Evolutionary conservation across 441 rosid genomes (phyloP).

Genomic region (Theobroma grandiflorum): DNA sequence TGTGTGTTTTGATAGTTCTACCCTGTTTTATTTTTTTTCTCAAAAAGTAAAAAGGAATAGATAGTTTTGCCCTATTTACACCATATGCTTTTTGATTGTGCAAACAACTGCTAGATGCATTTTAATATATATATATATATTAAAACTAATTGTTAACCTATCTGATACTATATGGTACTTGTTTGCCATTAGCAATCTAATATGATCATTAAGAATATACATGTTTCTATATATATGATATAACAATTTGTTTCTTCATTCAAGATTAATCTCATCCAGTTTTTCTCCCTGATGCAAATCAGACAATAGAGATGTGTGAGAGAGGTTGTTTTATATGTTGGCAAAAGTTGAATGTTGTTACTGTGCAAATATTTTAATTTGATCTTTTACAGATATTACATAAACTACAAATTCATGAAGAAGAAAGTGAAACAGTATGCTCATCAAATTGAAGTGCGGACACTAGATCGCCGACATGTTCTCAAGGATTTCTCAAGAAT

Average conservation of each 20-base stretch:
- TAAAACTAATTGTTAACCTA: background rate
- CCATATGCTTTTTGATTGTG: background rate
- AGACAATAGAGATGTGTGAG: background rate
- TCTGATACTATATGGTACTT: background rate
- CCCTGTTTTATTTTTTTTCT: background rate
- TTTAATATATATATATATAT: background rate
- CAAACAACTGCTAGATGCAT: background rate
- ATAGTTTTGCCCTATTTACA: too few species aligned
- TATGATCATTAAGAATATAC: constrained; percentile 11
- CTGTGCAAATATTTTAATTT: too few species aligned
- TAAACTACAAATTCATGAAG: constrained; percentile 96
- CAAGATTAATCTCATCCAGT: background rate
- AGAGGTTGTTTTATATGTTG: background rate
- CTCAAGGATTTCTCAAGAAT: constrained; percentile 98
- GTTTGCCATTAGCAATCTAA: constrained; percentile 19
- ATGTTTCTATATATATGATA: background rate
- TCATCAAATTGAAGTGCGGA: constrained; percentile 83
- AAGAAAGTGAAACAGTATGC: constrained; percentile 87
- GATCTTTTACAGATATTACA: constrained; percentile 69
- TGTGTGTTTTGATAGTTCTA: background rate
- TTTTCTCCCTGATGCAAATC: background rate
- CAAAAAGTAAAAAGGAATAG: too few species aligned
- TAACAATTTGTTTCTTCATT: background rate
- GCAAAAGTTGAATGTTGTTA: background rate
- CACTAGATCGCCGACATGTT: constrained; percentile 78